Conservation (phyloP, 2,329 filamentous ascomycete genomes). For the Talaromyces sp. region DNA sequence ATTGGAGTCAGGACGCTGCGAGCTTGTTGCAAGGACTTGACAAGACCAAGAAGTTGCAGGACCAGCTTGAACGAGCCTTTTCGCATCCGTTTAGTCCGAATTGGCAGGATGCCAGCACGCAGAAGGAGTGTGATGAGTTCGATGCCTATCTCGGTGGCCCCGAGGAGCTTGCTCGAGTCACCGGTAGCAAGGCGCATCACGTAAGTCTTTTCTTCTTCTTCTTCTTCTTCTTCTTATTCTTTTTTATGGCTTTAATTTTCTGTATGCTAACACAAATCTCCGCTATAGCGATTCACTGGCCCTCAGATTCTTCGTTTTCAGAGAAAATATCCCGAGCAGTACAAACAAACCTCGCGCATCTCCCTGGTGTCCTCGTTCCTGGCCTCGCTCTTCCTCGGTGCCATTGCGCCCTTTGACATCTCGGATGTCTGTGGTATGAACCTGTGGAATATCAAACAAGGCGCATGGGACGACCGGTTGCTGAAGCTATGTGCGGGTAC, state of each 20-base stretch:
- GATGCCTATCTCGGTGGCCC: slow-evolving; percentile 64
- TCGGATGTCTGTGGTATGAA: slow-evolving; percentile 96
- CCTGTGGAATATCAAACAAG: slow-evolving; percentile 78
- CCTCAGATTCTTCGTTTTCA: slow-evolving; percentile 89
- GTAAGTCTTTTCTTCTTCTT: slow-evolving; percentile 48
- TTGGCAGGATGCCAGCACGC: slow-evolving; percentile 96
- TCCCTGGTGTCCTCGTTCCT: slow-evolving; percentile 94
- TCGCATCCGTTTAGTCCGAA: slow-evolving; percentile 86
- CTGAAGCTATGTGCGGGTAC: slow-evolving; percentile 68
- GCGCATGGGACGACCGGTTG: slow-evolving; percentile 67
- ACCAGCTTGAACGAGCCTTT: slow-evolving; percentile 68
- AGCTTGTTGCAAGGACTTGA: slow-evolving; percentile 57
- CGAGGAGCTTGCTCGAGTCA: slow-evolving; percentile 66
- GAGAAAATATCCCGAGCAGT: slow-evolving; percentile 72
- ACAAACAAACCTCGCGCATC: slow-evolving; percentile 73
- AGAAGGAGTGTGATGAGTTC: slow-evolving; percentile 84
- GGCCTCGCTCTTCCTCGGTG: slow-evolving; percentile 80
- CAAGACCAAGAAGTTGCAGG: slow-evolving; percentile 55
- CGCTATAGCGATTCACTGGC: slow-evolving; percentile 78
- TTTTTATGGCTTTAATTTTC: background rate
- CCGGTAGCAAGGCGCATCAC: slow-evolving; percentile 92
- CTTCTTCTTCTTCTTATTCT: slow-evolving; percentile 15
- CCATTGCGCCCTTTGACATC: slow-evolving; percentile 83
- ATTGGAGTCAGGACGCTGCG: slow-evolving; percentile 73
- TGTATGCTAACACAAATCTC: background rate